Percentiles rank a stretch among this genome's conserved stretches.
These are phyloP conservation scores for Stagonosporopsis cucurbitacearum DNA, from an alignment of 2,329 filamentous ascomycete species.

Conservation along the genomic window DNA sequence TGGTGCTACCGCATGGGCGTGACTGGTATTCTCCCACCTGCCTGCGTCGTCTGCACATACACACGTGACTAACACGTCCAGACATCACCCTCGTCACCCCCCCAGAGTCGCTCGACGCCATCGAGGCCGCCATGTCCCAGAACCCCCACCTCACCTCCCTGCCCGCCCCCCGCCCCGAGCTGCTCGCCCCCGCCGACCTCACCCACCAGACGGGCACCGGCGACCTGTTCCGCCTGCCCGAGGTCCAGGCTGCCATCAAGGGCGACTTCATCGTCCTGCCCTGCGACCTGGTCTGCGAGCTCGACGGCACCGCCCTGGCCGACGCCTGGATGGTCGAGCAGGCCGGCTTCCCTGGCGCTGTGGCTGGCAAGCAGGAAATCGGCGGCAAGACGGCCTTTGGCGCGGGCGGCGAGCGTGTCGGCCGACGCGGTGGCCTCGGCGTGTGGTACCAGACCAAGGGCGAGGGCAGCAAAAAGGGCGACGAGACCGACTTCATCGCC, in stretches of 20 bases:
- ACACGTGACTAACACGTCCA: conserved; percentile 23
- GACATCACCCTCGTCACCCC: conserved; percentile 65
- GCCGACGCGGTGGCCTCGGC: conserved; percentile 78
- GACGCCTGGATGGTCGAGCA: conserved; percentile 93
- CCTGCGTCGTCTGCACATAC: no score
- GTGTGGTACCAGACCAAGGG: conserved; percentile 91
- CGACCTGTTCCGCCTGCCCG: conserved; percentile 82
- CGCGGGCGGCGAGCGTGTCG: conserved; percentile 62
- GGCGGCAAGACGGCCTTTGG: conserved; percentile 55
- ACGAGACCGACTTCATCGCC: conserved; percentile 91
- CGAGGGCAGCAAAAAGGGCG: conserved; percentile 79
- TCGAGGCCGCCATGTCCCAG: conserved; percentile 74
- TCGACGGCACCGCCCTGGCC: conserved; percentile 80
- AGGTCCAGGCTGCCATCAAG: conserved; percentile 78
- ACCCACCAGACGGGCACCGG: conserved; percentile 88
- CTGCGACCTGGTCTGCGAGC: conserved; percentile 90
- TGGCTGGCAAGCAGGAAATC: conserved; percentile 57
- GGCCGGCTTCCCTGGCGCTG: conserved; percentile 68
- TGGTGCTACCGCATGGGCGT: conserved; percentile 84
- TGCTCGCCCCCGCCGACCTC: conserved; percentile 77
- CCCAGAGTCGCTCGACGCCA: conserved; percentile 65
- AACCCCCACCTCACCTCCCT: conserved; percentile 79
- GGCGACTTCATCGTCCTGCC: conserved; percentile 90
- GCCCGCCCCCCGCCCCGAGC: conserved; percentile 73
- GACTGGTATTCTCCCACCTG: no score